Evolutionary conservation across 768 basidiomycete species (phyloP), one percentile per base, ranked within the genome.

Genomic region (Asterophora parasitica): DNA sequence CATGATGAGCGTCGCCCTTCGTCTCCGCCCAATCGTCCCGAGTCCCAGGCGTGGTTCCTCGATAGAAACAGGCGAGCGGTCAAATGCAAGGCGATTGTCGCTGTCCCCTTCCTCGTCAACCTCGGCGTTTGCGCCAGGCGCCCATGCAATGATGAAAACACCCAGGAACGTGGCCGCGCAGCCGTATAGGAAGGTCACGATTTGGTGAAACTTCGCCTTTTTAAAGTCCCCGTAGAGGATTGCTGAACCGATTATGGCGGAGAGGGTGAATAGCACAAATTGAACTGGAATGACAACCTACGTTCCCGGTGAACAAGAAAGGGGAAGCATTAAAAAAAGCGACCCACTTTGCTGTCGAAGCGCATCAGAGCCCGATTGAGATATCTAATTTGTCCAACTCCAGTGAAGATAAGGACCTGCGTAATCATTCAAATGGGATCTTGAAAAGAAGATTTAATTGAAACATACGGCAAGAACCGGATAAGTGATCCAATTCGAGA

Each of bases 181-280:
- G 43, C 92, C 92, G 61, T 92, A 92, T 16, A 89, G 59, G 65
- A 93, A 93, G 5, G 86, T 90, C 40, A 92, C 72, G 49, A 88
- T 77, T 58, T 87, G 81, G 62, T 92, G 86, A 62, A 92, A 88
- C 8, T 79, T 77, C 10, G 89, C 83, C 51, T 79, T 80, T 55
- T 81, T 76, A 69, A 99, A 99, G 65, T 99, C 95, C 19, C 90
- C 87, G 61, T 95, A 99, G 1, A 99, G 76, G 12, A 99, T 84
- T 1, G 90, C 92, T 4, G 92, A 94, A 20, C 94, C 95, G 46
- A 89, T 71, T 56, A 99, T 94, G 4, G 91, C 92, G 4, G 90
- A 92, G 30, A 98, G 73, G 19, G 90, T 94, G 71, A 98, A 98
- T 47, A 92, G 75, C 26, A 95, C 92, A 63, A 96, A 98, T 72